Conservation (phyloP, 176 grass and related monocot genomes). For the Triticum urartu region DNA sequence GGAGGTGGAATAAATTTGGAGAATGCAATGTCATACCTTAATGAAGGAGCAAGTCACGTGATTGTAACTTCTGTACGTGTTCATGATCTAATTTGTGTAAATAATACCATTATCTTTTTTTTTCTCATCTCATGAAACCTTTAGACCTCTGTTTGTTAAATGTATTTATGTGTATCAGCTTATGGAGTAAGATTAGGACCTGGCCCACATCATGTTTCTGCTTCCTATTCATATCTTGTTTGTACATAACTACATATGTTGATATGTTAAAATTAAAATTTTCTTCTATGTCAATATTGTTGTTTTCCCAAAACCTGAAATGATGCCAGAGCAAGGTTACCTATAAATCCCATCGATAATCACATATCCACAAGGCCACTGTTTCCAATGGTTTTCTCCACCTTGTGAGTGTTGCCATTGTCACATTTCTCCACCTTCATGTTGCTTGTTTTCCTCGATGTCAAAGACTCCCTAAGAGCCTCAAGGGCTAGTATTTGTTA, state of each 20-base stretch:
- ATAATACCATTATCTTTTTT: neutral
- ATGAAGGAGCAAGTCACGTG: slow-evolving; percentile 95
- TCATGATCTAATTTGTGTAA: slow-evolving; percentile 26
- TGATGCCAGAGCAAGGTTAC: neutral
- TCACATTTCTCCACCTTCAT: neutral
- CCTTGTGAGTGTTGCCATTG: neutral
- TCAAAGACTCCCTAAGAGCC: neutral
- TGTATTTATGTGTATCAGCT: neutral
- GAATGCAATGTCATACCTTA: slow-evolving; percentile 72
- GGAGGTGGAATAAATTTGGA: slow-evolving; percentile 93
- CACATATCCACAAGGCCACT: neutral
- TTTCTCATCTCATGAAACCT: neutral
- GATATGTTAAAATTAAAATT: neutral
- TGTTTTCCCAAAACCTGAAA: neutral
- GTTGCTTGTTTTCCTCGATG: neutral
- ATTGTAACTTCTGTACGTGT: slow-evolving; percentile 88
- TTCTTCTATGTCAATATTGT: neutral
- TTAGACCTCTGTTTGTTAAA: neutral
- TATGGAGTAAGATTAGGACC: neutral
- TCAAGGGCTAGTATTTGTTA: neutral
- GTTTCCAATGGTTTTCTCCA: neutral
- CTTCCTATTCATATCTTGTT: neutral
- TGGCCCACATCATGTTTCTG: neutral
- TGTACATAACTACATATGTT: neutral
- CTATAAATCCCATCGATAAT: neutral